Evolutionary conservation across 2,329 filamentous ascomycete genomes (phyloP), one percentile per base, ranked within the genome.

Genomic region (Xylogone sp.): DNA sequence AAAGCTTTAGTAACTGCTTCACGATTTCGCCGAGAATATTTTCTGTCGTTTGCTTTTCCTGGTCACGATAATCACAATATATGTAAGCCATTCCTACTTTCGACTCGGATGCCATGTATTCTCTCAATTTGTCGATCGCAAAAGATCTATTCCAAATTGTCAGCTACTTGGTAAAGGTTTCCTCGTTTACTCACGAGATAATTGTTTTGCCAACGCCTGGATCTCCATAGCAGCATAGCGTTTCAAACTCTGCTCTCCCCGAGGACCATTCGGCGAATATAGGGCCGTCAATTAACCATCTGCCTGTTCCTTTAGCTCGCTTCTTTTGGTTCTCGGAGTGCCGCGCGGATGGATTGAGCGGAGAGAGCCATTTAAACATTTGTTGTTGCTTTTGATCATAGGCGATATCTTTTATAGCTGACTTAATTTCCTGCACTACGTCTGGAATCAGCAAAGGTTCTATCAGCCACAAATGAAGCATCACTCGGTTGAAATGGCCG

Each of bases 181-280:
- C 65, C 0, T 79, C 56, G 0, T 74, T 66, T 8, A 71, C 67
- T 0, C 74, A 68, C 0, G 71, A 59, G 1, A 75, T 48, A 3
- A 76, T 74, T 0, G 75, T 78, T 58, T 79, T 80, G 1, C 76
- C 75, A 0, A 74, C 71, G 2, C 76, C 75, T 0, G 74, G 74
- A 13, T 74, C 73, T 0, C 75, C 74, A 2, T 67, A 68, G 53
- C 74, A 79, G 54, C 75, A 77, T 0, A 80, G 53, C 0, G 63
- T 73, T 21, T 65, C n/a, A n/a, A n/a, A n/a, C 53, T 1, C 57
- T 56, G 0, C 53, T 27, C 0, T 42, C 48, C 10, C 45, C 8
- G 0, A 68, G 5, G n/a, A n/a, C 73, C 71, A 76, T 2, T n/a
- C 29, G 6, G 49, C 21, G 53, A 65, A 76, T 31, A 71, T 63